A percentile compares a stretch with the other conserved stretches of the same genome.
Evolutionary conservation across 768 basidiomycete genomes (phyloP).

Genomic region (Psilocybe cyanescens): DNA sequence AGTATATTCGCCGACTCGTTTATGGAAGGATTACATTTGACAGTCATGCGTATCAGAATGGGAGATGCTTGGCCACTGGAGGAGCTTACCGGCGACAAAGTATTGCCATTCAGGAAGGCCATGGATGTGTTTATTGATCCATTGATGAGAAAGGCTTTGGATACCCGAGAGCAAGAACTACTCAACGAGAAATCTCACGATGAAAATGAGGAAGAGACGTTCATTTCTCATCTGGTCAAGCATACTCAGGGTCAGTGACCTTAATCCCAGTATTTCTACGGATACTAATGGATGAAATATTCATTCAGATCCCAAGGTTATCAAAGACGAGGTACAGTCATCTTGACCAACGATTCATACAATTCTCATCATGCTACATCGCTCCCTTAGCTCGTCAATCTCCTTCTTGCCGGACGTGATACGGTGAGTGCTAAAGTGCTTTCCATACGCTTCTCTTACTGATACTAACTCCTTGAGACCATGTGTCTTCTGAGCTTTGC

Average conservation of each 20-base stretch:
- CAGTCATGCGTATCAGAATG: constrained; percentile 38
- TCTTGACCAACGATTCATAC: not conserved
- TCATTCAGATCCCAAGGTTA: constrained; percentile 23
- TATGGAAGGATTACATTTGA: constrained; percentile 40
- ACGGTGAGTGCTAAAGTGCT: constrained; percentile 36
- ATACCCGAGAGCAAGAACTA: constrained; percentile 38
- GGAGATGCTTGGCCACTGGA: constrained; percentile 35
- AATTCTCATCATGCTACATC: not conserved
- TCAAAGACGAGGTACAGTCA: constrained; percentile 39
- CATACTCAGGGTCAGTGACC: constrained; percentile 38
- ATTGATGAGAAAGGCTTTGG: constrained; percentile 47
- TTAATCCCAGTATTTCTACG: not conserved
- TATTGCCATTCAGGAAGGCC: constrained; percentile 22
- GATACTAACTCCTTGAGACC: constrained; percentile 30
- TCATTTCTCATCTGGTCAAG: constrained; percentile 54
- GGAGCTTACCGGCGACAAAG: constrained; percentile 55
- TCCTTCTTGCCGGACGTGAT: constrained; percentile 55
- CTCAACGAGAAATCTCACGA: constrained; percentile 16
- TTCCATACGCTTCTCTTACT: not conserved
- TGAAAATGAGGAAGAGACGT: constrained; percentile 32
- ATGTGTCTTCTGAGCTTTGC: constrained; percentile 43
- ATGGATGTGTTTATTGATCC: constrained; percentile 53
- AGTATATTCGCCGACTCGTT: constrained; percentile 54
- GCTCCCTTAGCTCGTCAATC: constrained; percentile 19
- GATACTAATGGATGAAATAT: not conserved